Percentiles rank a stretch among this genome's conserved stretches.
Conservation (phyloP, 192 early-diverging fungal genomes). For the Coemansia guatemalensis region DNA sequence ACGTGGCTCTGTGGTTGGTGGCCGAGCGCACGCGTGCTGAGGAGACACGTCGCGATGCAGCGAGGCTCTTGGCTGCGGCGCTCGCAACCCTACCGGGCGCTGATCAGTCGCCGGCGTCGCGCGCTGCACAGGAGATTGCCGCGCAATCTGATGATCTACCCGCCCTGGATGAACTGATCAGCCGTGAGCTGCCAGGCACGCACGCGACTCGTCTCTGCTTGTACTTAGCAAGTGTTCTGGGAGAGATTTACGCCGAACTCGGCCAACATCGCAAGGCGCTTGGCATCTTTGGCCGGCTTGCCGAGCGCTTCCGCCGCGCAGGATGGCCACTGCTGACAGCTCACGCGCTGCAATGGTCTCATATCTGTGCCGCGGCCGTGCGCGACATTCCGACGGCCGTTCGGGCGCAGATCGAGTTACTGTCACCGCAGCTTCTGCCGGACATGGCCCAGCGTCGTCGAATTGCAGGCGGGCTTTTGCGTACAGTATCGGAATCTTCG, state of each 20-base stretch:
- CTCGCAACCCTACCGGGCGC: neutral
- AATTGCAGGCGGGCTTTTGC: neutral
- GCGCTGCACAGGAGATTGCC: slow-evolving; percentile 6
- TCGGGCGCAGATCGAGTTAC: slow-evolving; percentile 24
- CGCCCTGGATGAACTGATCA: slow-evolving; percentile 12
- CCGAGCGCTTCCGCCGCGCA: slow-evolving; percentile 20
- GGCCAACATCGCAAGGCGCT: slow-evolving; percentile 7
- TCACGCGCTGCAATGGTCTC: slow-evolving; percentile 28
- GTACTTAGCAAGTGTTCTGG: slow-evolving; percentile 21
- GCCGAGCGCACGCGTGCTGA: slow-evolving; percentile 16
- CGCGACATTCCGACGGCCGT: neutral
- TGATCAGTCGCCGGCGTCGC: neutral
- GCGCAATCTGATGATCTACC: neutral
- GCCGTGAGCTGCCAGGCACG: neutral
- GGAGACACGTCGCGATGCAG: neutral
- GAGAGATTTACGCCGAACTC: slow-evolving; percentile 10
- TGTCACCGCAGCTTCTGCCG: slow-evolving; percentile 14
- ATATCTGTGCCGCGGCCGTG: slow-evolving; percentile 4
- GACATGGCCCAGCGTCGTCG: neutral
- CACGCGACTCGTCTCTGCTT: neutral
- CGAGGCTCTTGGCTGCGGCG: neutral
- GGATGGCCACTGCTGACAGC: slow-evolving; percentile 30
- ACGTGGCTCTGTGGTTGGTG: slow-evolving; percentile 28
- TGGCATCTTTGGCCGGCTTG: slow-evolving; percentile 16
- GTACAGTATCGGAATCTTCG: neutral